Base-by-base conservation (phyloP, 1,284 basidiomycete genomes). In the Cutaneotrichosporon cavernicola region DNA sequence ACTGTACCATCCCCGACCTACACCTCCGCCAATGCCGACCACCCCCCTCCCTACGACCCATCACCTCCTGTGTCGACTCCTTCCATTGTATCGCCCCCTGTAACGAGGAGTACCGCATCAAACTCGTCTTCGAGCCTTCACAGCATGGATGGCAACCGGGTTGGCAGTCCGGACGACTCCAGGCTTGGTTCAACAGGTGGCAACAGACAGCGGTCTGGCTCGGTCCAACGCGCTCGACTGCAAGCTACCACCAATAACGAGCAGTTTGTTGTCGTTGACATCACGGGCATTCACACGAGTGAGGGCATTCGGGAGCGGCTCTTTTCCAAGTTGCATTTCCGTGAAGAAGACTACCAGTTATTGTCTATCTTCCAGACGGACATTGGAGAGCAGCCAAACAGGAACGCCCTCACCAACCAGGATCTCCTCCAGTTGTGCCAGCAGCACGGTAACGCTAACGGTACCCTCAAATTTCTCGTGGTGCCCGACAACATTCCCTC, bases 301-400 rank as follows among this genome's bases (percentile, higher is more conserved):
- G 86, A 87, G 16, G 88, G 87, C 69, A 90, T 96, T 69, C 86
- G 89, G 71, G 92, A 95, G 76, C 85, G 88, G 61, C 89, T 96
- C 26, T 91, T 93, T 72, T 86, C 87, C 64, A 91, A 90, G 90
- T 82, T 95, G 62, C 88, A 89, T 72, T 91, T 96, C 61, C 84
- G 85, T 34, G 92, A 95, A 67, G 91, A 92, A 69, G 90, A 92
- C 68, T 88, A 90, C 73, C 76, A 84, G 5, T 86, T 84, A 32
- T 88, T 89, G 73, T 86, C 88, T n/a, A 88, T 96, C 61, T 92
- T 90, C 81, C 87, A 87, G 56, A 94, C 92, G 0, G 89, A 92
- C 77, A 88, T 94, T 69, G 90, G 89, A 60, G 85, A 86, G 32
- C 87, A 84, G 70, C 89, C 90, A 18, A 85, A 89, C 57, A 87